A percentile compares a stretch with the other conserved stretches of the same genome.
Evolutionary conservation across 768 basidiomycete species (phyloP).

Genomic region (Phylloporus sp.): DNA sequence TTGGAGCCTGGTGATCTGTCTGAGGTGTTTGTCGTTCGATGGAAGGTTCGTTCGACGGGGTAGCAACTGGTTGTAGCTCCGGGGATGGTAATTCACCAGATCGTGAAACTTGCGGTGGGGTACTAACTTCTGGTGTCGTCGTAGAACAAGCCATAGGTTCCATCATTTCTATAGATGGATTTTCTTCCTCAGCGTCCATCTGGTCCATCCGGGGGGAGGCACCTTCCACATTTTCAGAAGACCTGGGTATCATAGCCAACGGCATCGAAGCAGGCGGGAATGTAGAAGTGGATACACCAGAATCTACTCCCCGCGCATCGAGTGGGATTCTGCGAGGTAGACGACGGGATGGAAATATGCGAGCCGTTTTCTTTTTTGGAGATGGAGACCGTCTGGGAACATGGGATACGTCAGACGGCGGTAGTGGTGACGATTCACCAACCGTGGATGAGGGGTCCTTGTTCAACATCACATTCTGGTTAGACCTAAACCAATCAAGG

Average conservation of each 20-base stretch:
- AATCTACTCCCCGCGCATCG: neutral
- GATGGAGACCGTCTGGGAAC: neutral
- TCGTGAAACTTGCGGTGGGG: neutral
- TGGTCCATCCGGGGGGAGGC: neutral
- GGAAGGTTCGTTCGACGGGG: neutral
- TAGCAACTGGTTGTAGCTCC: neutral
- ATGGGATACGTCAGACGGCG: neutral
- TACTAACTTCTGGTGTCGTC: neutral
- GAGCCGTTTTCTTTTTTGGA: slow-evolving; percentile 21
- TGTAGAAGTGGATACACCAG: neutral
- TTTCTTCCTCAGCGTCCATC: slow-evolving; percentile 5
- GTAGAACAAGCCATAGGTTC: neutral
- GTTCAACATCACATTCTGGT: slow-evolving; percentile 1
- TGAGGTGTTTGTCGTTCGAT: neutral
- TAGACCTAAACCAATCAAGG: slow-evolving; percentile 27
- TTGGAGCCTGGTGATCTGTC: neutral
- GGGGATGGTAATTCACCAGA: neutral
- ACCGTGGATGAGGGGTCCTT: neutral
- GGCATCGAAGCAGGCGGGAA: neutral
- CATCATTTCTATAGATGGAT: neutral
- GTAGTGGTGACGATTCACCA: neutral
- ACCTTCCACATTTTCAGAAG: neutral
- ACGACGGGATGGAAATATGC: slow-evolving; percentile 24
- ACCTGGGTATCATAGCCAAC: neutral
- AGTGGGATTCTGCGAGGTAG: slow-evolving; percentile 17